Conservation (phyloP, 176 grass and related monocot species). For the Oropetium thomaeum region DNA sequence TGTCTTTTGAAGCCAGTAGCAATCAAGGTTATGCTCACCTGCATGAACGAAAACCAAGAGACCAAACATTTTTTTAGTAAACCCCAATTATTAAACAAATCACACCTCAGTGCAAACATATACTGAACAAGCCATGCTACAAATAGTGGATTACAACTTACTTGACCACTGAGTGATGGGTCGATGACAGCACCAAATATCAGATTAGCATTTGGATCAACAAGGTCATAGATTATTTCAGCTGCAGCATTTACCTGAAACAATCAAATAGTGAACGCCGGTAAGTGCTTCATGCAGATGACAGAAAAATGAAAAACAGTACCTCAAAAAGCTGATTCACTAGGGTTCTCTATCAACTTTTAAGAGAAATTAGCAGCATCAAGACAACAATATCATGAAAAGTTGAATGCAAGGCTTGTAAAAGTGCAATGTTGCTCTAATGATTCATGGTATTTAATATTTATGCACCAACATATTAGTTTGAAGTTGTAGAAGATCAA, state of each 20-base stretch:
- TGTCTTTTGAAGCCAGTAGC: slow-evolving; percentile 90
- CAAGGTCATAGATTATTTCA: slow-evolving; percentile 96
- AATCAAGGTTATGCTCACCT: slow-evolving; percentile 93
- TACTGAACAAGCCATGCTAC: not conserved
- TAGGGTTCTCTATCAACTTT: not conserved
- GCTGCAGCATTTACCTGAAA: slow-evolving; percentile 93
- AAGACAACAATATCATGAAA: slow-evolving; percentile 8
- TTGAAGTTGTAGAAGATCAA: not conserved
- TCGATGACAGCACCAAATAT: slow-evolving; percentile 99
- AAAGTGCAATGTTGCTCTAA: not conserved
- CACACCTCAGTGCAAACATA: not conserved
- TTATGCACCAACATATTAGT: not conserved
- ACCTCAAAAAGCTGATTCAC: slow-evolving; percentile 8
- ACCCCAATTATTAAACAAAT: not conserved
- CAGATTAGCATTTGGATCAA: slow-evolving; percentile 97
- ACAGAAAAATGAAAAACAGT: not conserved
- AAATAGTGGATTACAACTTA: slow-evolving; percentile 43
- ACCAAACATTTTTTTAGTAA: slow-evolving; percentile 10
- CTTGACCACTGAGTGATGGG: slow-evolving; percentile 84
- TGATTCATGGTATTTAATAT: not conserved
- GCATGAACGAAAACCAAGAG: slow-evolving; percentile 7
- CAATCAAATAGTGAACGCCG: slow-evolving; percentile 11
- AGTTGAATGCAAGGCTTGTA: not conserved
- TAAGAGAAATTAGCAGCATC: slow-evolving; percentile 21
- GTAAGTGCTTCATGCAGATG: not conserved